These are phyloP conservation scores for Melastoma candidum DNA, from an alignment of 441 rosid genomes.

Conservation along the genomic window DNA sequence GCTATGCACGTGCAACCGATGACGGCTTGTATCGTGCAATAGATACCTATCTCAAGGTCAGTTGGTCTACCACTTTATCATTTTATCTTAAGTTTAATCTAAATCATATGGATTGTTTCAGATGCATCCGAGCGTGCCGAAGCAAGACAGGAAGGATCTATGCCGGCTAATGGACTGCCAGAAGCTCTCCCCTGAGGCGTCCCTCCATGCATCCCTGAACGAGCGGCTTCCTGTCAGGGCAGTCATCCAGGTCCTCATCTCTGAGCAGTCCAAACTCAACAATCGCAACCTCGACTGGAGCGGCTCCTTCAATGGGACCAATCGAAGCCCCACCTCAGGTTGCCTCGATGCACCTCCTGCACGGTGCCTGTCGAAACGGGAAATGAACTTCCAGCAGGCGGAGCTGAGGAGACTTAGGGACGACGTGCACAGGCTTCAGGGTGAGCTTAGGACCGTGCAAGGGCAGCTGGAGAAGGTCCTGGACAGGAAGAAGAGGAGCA, in stretches of 20 bases:
- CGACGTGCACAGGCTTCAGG: slow-evolving; percentile 49
- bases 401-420: slow-evolving; percentile 61
- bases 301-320: slow-evolving; percentile 35
- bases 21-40: slow-evolving; percentile 75
- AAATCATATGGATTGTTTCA: slow-evolving; percentile 5
- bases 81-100: not conserved
- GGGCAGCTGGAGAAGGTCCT: slow-evolving; percentile 45
- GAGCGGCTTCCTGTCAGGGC: slow-evolving; percentile 74
- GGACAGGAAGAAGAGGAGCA: slow-evolving; percentile 43
- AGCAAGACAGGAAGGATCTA: slow-evolving; percentile 61
- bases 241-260: slow-evolving; percentile 57
- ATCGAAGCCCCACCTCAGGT: slow-evolving; percentile 30
- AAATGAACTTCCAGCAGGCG: slow-evolving; percentile 36
- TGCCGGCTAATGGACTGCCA: slow-evolving; percentile 57
- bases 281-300: slow-evolving; percentile 47
- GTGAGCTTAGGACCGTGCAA: slow-evolving; percentile 43
- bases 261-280: slow-evolving; percentile 53
- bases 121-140: slow-evolving; percentile 62
- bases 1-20: slow-evolving; percentile 54
- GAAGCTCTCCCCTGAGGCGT: slow-evolving; percentile 65
- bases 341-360: slow-evolving; percentile 24
- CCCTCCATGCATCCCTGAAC: slow-evolving; percentile 68
- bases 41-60: slow-evolving; percentile 79
- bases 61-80: not conserved
- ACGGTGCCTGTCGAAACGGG: slow-evolving; percentile 58